Base-by-base conservation (phyloP, 495 filamentous ascomycete genomes). In the Acidomyces sp. region DNA sequence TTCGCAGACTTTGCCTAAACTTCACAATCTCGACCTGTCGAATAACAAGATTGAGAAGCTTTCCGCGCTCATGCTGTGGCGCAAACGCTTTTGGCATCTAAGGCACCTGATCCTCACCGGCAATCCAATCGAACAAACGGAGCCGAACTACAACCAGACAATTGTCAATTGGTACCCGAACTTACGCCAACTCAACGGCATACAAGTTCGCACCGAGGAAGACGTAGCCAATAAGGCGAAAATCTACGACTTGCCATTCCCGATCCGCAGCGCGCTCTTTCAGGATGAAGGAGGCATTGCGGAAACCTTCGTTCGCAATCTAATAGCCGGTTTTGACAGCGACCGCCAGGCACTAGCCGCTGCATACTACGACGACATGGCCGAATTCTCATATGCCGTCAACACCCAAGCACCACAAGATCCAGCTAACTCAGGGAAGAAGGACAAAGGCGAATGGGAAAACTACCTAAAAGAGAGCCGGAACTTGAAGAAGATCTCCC, bases 11-110 rank as follows among this genome's bases (percentile, higher is more conserved):
- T 78, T 97, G 34, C 83, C 88, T 1, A 73, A 80, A 45, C 60
- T 95, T 39, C 78, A 85, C 53, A 83, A 90, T 38, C 71, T 93
- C 9, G 85, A 92, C 45, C 70, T 93, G 2, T 87, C 81, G 23
- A 68, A 73, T 59, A 93, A 93, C 63, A 72, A 77, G 22, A 68
- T 93, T 50, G 64, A 67, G 41, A 68, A 72, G 40, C 49, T 76
- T 1, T 67, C 71, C 12, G 57, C 66, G 0, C 53, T 88, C 15
- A 57, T 67, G 15, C 66, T 59, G 31, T 95, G 85, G 86, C 76
- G 78, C 23, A 68, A 71, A 56, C 81, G 79, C 34, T 86, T 97
- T 41, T 72, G 70, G 15, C 60, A 73, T 33, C 68, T 95, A 2
- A 72, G 93, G 46, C 82, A 85, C 37, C 66, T 95, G 0, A 71